A percentile compares a stretch with the other conserved stretches of the same genome.
These are phyloP conservation scores for Claviceps sp. DNA, from an alignment of 2,329 filamentous ascomycete species.

Conservation along the genomic window DNA sequence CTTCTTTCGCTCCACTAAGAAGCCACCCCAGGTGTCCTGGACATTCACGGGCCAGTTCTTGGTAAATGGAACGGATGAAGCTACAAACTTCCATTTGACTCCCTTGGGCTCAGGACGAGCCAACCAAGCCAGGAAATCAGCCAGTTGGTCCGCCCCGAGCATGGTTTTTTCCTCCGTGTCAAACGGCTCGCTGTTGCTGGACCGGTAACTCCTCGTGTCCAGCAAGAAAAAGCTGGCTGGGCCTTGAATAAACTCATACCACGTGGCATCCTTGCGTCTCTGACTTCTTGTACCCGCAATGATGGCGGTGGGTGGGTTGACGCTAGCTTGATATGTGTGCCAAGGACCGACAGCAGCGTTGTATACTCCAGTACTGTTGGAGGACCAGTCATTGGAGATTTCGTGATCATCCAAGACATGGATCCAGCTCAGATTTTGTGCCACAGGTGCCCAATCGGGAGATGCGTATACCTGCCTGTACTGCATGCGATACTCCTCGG, in stretches of 20 bases:
- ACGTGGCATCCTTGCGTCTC: constrained; percentile 49
- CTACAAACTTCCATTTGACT: constrained; percentile 86
- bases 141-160: constrained; percentile 67
- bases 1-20: constrained; percentile 62
- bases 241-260: constrained; percentile 80
- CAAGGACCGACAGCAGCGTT: constrained; percentile 71
- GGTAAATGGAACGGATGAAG: constrained; percentile 85
- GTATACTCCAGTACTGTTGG: constrained; percentile 38
- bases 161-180: constrained; percentile 65
- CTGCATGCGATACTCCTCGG: constrained; percentile 72
- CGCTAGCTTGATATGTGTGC: constrained; percentile 69
- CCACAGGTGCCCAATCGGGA: constrained; percentile 71
- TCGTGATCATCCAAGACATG: constrained; percentile 96
- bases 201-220: constrained; percentile 81
- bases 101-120: constrained; percentile 57
- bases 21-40: constrained; percentile 89
- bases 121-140: constrained; percentile 69
- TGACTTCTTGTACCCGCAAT: constrained; percentile 27
- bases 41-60: constrained; percentile 92
- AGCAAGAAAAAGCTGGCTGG: constrained; percentile 91
- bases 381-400: constrained; percentile 73
- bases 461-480: constrained; percentile 95
- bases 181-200: constrained; percentile 46
- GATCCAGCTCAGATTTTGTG: constrained; percentile 82
- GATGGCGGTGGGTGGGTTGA: constrained; percentile 63